Conservation (phyloP, 352 stramenopile species). For the Pythium scleroteichum region DNA sequence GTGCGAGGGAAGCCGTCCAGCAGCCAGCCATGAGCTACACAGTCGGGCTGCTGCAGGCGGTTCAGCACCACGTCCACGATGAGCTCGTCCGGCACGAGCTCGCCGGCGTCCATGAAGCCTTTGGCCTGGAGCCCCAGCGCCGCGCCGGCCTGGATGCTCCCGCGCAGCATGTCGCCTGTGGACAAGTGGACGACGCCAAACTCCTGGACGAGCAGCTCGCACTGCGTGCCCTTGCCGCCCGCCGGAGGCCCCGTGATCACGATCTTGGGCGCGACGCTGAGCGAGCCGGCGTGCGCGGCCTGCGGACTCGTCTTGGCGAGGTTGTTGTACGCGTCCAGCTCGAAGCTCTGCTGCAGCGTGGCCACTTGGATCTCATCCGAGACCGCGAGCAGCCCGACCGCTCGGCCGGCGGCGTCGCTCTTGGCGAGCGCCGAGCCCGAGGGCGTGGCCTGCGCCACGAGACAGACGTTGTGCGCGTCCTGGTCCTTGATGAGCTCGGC, state of each 20-base stretch:
- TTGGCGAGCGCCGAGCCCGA: too few species aligned
- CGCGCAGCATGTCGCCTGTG: constrained; percentile 90
- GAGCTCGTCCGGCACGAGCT: constrained; percentile 50
- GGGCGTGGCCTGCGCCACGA: constrained; percentile 58
- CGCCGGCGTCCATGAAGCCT: constrained; percentile 42
- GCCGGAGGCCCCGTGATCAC: constrained; percentile 75
- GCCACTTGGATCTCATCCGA: constrained; percentile 85
- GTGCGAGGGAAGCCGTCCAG: constrained; percentile 94
- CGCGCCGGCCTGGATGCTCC: constrained; percentile 59
- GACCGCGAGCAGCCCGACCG: constrained; percentile 79
- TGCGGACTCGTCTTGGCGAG: constrained; percentile 43
- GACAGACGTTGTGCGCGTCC: constrained; percentile 81
- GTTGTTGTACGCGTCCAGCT: constrained; percentile 79
- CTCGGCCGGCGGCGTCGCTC: constrained; percentile 23
- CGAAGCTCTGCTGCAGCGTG: constrained; percentile 83
- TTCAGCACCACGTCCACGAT: constrained; percentile 59
- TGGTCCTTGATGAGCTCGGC: constrained; percentile 91
- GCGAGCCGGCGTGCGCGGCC: not conserved
- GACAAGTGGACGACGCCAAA: constrained; percentile 91
- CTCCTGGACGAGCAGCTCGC: constrained; percentile 79
- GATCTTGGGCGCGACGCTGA: constrained; percentile 39
- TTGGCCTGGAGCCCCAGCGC: constrained; percentile 40
- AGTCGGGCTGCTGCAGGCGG: constrained; percentile 84
- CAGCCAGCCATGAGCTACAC: constrained; percentile 80
- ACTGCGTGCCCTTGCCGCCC: constrained; percentile 96